Evolutionary conservation across 2,329 filamentous ascomycete genomes (phyloP), one percentile per base, ranked within the genome.

Genomic region (Fusarium sp.): DNA sequence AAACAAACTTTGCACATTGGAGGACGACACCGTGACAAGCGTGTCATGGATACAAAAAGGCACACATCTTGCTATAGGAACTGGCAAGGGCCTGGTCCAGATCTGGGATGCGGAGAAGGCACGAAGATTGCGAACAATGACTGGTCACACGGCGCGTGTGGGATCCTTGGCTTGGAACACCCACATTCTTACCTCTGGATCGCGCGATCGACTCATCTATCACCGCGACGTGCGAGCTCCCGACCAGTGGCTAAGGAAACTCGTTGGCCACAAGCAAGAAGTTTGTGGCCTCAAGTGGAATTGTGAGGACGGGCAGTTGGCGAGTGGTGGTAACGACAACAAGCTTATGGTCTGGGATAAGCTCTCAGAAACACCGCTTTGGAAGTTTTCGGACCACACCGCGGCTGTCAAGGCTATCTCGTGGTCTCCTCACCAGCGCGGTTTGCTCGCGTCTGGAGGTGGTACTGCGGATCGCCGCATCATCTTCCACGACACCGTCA

Each of bases 341-440:
- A 98, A 98, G 78, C 85, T 99, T 49, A 96, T 98, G 87, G 93
- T 99, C 23, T 99, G 96, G 96, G 96, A 99, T 75, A 96, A 96
- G 77, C 86, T 97, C 63, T 93, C 90, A n/a, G 92, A 96, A 73
- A 92, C 93, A 7, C 96, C 96, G 1, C 85, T 96, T 2, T 97
- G 92, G 85, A 96, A 97, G 74, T 98, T 97, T 79, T 91, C 92
- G 16, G 94, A 97, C 69, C 96, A 99, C 78, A 95, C 91, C 34
- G 96, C 96, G 11, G 96, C 96, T 8, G 96, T 99, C 56, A 99
- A 99, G 79, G 96, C 96, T 4, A 97, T 99, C 69, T 90, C 96
- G 9, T 99, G 96, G 96, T 97, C 93, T 36, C 96, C 96, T 9
- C 96, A 99, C 78, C 95, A 98, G 77, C 91, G 93, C 61, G 93